These are phyloP conservation scores for Fraxinus angustifolia DNA, from an alignment of 305 asterid species.

Conservation along the genomic window DNA sequence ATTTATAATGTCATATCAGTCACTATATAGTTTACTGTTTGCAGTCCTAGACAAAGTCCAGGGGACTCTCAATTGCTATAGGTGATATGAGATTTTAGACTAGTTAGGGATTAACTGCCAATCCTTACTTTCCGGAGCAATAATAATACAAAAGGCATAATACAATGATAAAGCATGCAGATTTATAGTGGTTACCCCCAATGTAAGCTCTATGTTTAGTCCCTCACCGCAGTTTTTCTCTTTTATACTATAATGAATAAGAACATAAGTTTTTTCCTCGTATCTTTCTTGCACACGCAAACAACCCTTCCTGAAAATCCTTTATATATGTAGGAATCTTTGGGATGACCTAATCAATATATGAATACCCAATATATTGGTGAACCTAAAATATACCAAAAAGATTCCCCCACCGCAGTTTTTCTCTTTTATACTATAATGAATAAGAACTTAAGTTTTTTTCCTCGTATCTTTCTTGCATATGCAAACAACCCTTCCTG, in stretches of 20 bases:
- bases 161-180: background rate
- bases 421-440: background rate
- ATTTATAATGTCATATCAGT: slow-evolving; percentile 5
- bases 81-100: background rate
- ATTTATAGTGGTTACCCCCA: background rate
- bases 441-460: background rate
- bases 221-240: background rate
- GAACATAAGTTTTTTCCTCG: background rate
- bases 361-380: background rate
- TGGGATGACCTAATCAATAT: background rate
- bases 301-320: background rate
- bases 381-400: background rate
- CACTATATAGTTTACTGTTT: background rate
- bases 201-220: background rate
- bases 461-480: background rate
- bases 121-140: background rate
- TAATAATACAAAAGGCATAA: background rate
- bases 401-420: background rate
- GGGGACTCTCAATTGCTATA: slow-evolving; percentile 8
- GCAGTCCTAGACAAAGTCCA: background rate
- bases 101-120: background rate
- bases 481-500: background rate
- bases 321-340: background rate
- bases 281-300: background rate
- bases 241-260: background rate